phyloP scores from a whole-genome alignment of 83 land plant genomes.

The Larix sibirica region DNA sequence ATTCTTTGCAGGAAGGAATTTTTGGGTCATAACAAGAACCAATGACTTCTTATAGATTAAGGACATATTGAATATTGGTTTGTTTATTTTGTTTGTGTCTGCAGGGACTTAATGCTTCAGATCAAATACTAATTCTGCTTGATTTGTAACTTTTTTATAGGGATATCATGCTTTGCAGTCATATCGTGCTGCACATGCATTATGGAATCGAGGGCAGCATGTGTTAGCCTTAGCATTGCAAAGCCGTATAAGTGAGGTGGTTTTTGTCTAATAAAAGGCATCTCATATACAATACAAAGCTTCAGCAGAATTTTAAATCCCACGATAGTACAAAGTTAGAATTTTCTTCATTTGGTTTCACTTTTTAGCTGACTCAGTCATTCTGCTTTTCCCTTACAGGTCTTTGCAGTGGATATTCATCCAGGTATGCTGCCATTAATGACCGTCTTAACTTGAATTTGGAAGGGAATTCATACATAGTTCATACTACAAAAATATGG shows the following conservation, averaged over 20 bases:
- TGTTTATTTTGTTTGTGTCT: too few species aligned
- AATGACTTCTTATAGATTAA: too few species aligned
- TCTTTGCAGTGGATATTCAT: slow-evolving; percentile 92
- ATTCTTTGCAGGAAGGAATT: too few species aligned
- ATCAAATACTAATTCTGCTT: not conserved
- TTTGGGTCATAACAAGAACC: too few species aligned
- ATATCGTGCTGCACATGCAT: slow-evolving; percentile 79
- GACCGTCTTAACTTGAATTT: not conserved
- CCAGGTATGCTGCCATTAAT: slow-evolving; percentile 57
- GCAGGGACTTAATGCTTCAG: not conserved
- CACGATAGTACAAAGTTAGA: not conserved
- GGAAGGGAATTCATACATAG: not conserved
- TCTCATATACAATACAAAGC: not conserved
- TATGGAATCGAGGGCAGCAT: slow-evolving; percentile 76
- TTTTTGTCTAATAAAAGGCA: not conserved
- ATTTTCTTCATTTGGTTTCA: not conserved
- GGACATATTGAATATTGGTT: too few species aligned
- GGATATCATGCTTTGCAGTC: slow-evolving; percentile 91
- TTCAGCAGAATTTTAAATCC: not conserved
- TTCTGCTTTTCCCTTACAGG: slow-evolving; percentile 40
- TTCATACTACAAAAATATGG: not conserved
- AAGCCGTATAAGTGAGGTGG: slow-evolving; percentile 91
- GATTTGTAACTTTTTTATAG: slow-evolving; percentile 28
- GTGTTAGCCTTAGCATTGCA: slow-evolving; percentile 86
- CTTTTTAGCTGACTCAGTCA: not conserved